Base-by-base conservation (phyloP, 2,329 filamentous ascomycete species). In the Parastagonospora avenae region DNA sequence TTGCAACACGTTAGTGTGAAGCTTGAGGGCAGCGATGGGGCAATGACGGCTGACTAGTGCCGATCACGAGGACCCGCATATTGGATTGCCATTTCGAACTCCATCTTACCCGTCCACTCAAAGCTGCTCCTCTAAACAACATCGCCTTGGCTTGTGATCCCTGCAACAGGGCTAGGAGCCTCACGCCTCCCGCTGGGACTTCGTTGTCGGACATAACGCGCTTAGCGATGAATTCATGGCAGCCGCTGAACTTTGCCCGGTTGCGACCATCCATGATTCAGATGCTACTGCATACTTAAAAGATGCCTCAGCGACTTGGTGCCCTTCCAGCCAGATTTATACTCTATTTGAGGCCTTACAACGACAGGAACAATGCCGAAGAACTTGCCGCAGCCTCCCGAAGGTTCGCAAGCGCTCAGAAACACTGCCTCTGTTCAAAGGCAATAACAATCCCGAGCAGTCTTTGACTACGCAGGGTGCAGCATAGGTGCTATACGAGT, bases 21-120 rank as follows among this genome's bases (percentile, higher is more conserved):
- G 55, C 58, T 57, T 52, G 29, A 54, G 46, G 37, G 11, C 2
- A 33, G n/a, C 4, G 19, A 48, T 42, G 11, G n/a, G 46, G 53
- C 19, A 54, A 45, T 29, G 37, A 19, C 37, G 11, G 24, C 29
- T 15, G n/a, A n/a, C 36, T 48, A 50, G 56, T 39, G 51, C 44
- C 16, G 30, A 30, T 46, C 42, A 53, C 46, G 50, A 19, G 12
- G 35, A 39, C 32, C 46, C 15, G 30, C 28, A 31, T 45, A 30
- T 60, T 64, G 57, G 58, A 54, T 39, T 51, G 42, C 39, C 39
- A 42, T 44, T 54, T 54, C 53, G 39, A 49, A 54, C 47, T 46
- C 52, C 50, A 51, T 40, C 41, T 15, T 42, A 43, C 24, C 27
- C 56, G 31, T 42, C 63, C 60, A 63, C 40, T 62, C 33, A 59